Conservation (phyloP, 768 basidiomycete species). For the Suillus brevipes region DNA sequence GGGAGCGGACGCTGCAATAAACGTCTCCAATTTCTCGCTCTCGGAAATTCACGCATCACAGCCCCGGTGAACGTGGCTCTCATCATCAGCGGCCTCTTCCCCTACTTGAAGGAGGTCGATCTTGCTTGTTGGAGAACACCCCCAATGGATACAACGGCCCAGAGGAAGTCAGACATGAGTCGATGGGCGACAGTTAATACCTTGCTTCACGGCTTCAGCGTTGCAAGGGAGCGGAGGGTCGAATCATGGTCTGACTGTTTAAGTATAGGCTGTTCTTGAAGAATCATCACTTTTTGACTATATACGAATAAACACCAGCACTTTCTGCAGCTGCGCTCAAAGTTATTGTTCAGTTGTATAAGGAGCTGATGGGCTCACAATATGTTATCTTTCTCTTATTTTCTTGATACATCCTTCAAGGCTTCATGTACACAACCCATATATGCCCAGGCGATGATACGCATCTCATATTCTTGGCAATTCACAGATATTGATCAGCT, state of each 20-base stretch:
- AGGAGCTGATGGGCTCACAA: not conserved
- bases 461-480: not conserved
- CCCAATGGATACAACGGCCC: no score
- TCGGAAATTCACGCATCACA: conserved; percentile 24
- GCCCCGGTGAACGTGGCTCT: conserved; percentile 16
- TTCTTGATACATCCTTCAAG: not conserved
- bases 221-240: not conserved
- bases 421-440: not conserved
- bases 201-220: not conserved
- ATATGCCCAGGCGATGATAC: not conserved
- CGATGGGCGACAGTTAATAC: not conserved
- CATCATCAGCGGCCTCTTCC: conserved; percentile 17
- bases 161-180: no score
- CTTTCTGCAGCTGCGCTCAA: not conserved
- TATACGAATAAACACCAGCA: not conserved
- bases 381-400: not conserved
- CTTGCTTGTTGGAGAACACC: conserved; percentile 22
- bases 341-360: not conserved
- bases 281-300: not conserved
- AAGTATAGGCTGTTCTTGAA: not conserved
- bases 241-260: not conserved
- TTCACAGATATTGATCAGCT: not conserved
- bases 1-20: not conserved
- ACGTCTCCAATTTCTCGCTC: conserved; percentile 7
- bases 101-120: conserved; percentile 22